Conservation (phyloP, 108 stramenopile species). For the Fragilariopsis cylindrus region DNA sequence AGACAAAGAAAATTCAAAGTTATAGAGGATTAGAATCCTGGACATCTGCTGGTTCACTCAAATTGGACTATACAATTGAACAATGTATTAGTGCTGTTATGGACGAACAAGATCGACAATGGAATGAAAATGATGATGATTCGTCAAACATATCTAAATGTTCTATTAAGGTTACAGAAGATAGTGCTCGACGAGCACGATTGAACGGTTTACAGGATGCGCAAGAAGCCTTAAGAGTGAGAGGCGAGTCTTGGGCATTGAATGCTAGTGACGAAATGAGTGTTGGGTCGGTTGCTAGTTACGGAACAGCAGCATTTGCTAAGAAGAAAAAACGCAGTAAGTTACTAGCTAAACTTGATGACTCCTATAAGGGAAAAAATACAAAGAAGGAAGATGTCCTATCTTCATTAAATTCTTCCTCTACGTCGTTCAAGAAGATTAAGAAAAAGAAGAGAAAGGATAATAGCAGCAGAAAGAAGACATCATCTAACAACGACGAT, state of each 20-base stretch:
- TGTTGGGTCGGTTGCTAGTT: conserved; percentile 7
- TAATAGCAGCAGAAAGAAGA: background rate
- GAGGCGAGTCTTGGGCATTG: conserved; percentile 1
- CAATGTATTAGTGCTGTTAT: conserved; percentile 26
- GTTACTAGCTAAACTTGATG: conserved; percentile 8
- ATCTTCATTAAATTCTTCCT: no score
- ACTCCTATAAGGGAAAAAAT: conserved; percentile 5
- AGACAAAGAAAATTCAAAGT: conserved; percentile 4
- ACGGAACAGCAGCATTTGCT: background rate
- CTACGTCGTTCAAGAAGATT: background rate
- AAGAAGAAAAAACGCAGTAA: conserved; percentile 18
- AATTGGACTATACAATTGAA: conserved; percentile 26
- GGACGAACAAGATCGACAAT: conserved; percentile 45
- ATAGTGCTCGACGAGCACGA: conserved; percentile 17
- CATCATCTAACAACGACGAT: background rate
- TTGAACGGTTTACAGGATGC: conserved; percentile 23
- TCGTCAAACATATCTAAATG: conserved; percentile 11
- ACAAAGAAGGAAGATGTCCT: no score
- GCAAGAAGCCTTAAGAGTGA: conserved; percentile 21
- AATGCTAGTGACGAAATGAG: conserved; percentile 8
- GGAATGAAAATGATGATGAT: conserved; percentile 25
- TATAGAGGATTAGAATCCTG: conserved; percentile 40
- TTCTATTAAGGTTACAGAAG: conserved; percentile 13
- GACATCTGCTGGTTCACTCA: conserved; percentile 24
- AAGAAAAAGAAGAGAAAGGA: conserved; percentile 6